phyloP scores from a whole-genome alignment of 106 monocot genomes.

The Chionographis japonica region DNA sequence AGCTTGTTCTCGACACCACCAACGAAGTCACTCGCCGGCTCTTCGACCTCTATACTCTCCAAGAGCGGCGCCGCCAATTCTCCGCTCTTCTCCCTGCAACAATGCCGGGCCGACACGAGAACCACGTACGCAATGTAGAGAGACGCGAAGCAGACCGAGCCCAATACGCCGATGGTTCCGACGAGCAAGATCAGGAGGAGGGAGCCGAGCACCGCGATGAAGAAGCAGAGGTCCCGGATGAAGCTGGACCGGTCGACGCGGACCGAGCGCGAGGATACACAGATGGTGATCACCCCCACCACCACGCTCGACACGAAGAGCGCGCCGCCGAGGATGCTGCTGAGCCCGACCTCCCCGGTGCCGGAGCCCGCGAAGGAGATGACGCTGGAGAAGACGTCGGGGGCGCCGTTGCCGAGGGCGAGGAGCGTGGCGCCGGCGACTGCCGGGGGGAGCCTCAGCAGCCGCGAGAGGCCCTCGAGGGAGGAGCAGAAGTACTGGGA shows the following conservation, averaged over 20 bases:
- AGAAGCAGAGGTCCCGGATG: slow-evolving; percentile 24
- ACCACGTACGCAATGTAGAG: slow-evolving; percentile 47
- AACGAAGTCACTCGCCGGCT: neutral
- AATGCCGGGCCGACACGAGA: slow-evolving; percentile 18
- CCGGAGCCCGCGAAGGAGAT: slow-evolving; percentile 19
- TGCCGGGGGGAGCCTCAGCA: slow-evolving; percentile 29
- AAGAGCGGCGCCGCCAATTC: slow-evolving; percentile 15
- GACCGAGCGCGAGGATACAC: neutral
- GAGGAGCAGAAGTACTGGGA: slow-evolving; percentile 47
- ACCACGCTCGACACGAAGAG: slow-evolving; percentile 52
- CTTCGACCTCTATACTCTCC: neutral
- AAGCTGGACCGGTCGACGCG: slow-evolving; percentile 17
- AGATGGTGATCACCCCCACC: slow-evolving; percentile 16
- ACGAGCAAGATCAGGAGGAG: slow-evolving; percentile 29
- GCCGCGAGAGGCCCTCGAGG: slow-evolving; percentile 28
- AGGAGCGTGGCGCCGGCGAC: slow-evolving; percentile 41
- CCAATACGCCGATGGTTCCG: slow-evolving; percentile 32
- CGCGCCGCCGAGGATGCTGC: slow-evolving; percentile 51
- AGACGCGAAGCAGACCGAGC: slow-evolving; percentile 25
- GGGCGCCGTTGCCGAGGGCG: slow-evolving; percentile 38
- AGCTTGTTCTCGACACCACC: neutral
- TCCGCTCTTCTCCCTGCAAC: slow-evolving; percentile 6
- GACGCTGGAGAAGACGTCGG: slow-evolving; percentile 32
- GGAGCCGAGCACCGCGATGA: slow-evolving; percentile 21
- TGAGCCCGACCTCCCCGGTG: slow-evolving; percentile 37